These are phyloP conservation scores for Pyrrhoderma noxium DNA, from an alignment of 1,284 basidiomycete species.

Conservation along the genomic window DNA sequence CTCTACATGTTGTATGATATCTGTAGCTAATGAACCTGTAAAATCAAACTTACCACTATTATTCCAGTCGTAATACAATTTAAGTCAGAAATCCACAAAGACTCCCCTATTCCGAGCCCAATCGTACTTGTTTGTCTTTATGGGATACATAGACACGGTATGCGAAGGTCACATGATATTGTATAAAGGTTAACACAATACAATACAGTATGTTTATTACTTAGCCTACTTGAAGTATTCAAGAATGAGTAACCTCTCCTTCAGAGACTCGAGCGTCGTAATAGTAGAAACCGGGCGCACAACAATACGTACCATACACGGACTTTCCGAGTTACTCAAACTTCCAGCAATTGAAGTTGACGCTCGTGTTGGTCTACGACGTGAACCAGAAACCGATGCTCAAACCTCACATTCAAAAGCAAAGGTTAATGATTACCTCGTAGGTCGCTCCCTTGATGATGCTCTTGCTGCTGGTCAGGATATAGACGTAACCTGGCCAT, in stretches of 20 bases:
- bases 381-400: conserved; percentile 33
- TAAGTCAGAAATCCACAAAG: too few species aligned
- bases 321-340: conserved; percentile 74
- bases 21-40: too few species aligned
- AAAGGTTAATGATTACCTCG: conserved; percentile 75
- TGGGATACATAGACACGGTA: too few species aligned
- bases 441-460: conserved; percentile 76
- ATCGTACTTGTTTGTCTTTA: too few species aligned
- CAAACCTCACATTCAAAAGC: conserved; percentile 33
- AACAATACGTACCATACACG: conserved; percentile 67
- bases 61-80: too few species aligned
- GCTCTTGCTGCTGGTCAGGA: conserved; percentile 69
- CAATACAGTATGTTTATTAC: too few species aligned
- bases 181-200: too few species aligned
- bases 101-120: too few species aligned
- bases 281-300: conserved; percentile 76
- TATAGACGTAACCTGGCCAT: conserved; percentile 77
- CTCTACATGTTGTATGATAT: too few species aligned
- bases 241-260: conserved; percentile 38
- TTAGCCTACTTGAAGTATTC: background rate
- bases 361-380: conserved; percentile 69
- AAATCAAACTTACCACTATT: too few species aligned
- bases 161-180: too few species aligned
- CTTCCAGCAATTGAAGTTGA: conserved; percentile 64
- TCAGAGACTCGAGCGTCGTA: conserved; percentile 77